Evolutionary conservation across 352 stramenopile species (phyloP), one percentile per base, ranked within the genome.

Genomic region (Pythium monospermum): DNA sequence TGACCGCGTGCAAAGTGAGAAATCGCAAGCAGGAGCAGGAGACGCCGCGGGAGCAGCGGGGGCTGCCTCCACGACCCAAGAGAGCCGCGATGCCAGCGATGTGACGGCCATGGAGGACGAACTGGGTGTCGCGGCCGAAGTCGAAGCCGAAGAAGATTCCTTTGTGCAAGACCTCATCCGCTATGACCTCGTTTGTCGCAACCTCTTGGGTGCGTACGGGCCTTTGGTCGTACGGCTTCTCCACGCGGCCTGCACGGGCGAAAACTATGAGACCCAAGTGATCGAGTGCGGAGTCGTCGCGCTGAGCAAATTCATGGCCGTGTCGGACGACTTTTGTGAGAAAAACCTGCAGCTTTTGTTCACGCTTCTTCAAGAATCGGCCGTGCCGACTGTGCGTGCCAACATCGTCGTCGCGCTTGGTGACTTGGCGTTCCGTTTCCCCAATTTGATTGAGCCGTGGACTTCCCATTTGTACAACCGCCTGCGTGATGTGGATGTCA

Each of bases 371-470:
- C 73, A 91, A 41, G 68, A 85, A 46, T 87, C 80, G 0, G 62
- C 64, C 4, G 57, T 81, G 12, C 72, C 71, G 28, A 85, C 73
- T 0, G 78, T 99, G n/a, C 78, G 95, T 37, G 87, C 90, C 13
- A 98, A 98, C 59, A 92, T 98, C 44, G 95, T 99, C 18, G 94
- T 99, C 40, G 91, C 94, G 6, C 60, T 99, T 6, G 96, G 96
- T 49, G 97, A 99, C 69, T 69, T 99, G 27, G 95, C 91, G 1
- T 98, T 99, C 58, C 90, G 97, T 4, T 99, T 98, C 60, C 97
- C 97, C 4, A 99, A 99, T 59, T 71, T 96, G 47, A 81, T 99
- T 23, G 97, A 99, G 69, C 97, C 96, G 10, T 99, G 96, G 86
- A 99, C 95, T n/a, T 85, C 85, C 3, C 89, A 94, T 47, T 66